Base-by-base conservation (phyloP, 1,284 basidiomycete genomes). In the Xanthoconium separans region DNA sequence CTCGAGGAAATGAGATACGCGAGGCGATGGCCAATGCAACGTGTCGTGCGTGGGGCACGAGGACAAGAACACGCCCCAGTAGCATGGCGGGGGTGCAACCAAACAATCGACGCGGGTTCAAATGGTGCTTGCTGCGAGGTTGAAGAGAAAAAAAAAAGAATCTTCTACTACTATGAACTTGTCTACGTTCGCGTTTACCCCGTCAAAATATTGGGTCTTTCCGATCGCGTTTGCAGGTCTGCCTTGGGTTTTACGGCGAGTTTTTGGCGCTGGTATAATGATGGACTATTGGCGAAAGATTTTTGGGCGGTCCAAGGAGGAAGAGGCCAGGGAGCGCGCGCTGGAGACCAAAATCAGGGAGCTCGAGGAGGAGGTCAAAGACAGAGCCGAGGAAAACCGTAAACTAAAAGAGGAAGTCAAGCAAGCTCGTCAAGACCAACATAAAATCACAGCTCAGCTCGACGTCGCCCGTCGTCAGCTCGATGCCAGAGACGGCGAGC, bases 181-280 rank as follows among this genome's bases (percentile, higher is more conserved):
- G 54, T 61, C 69, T 33, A 63, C 65, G 24, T 53, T 68, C 44
- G 63, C 54, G n/a, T 61, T 65, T 22, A 56, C 64, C 8, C 65
- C 67, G 27, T 68, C 65, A 41, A 68, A 57, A 50, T 61, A 62
- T 51, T 70, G 57, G 59, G 55, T 60, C 37, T 42, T 70, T 50
- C 68, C 66, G 39, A 43, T 71, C 56, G 61, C 68, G 20, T 59
- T 70, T 20, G 60, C 66, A 1, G 64, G 66, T 50, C 44, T 71
- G 5, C 63, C 63, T 30, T 66, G 56, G 55, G 37, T 70, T 49
- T 13, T 65, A 2, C 44, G 51, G 50, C 60, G 65, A 27, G 6
- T 43, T 49, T 54, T 57, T 60, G 66, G 58, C 53, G 53, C 36
- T 10, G 36, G 36, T n/a, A 37, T 37, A 13, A 27, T 27, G 27